Base-by-base conservation (phyloP, 129 eudicot species). In the Helichrysum umbraculigerum region DNA sequence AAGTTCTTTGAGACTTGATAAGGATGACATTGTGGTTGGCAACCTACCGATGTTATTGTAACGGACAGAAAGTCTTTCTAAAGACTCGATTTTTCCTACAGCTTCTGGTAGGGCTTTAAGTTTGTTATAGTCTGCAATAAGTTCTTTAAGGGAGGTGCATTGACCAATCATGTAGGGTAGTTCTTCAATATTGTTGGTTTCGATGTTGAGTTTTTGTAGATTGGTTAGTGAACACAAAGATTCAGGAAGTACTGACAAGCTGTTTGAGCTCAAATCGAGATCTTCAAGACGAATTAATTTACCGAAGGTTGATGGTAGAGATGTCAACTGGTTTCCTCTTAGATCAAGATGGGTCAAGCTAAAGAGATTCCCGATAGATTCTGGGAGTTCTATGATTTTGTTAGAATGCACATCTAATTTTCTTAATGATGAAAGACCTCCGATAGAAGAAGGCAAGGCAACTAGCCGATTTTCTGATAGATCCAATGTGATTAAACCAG, bases 31-130 rank as follows among this genome's bases (percentile, higher is more conserved):
- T 0, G 98, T 90, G 17, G 96, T 93, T 66, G 97, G 98, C 78
- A 93, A 80, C 71, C 86, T 83, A 37, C 83, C 86, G 21, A 93
- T 75, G 74, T 88, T 93, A 35, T 93, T 93, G 70, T 90, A 90
- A 21, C 97, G 90, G 58, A 85, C 88, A 15, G 87, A 78, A 7
- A 90, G 87, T 42, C 76, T 81, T 79, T 93, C 96, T 35, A 93
- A 81, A 1, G 96, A 85, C 62, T 34, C 89, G 19, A 93, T 85
- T 61, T 83, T 78, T 14, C 98, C 96, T 0, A 90, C 80, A 11
- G 96, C 98, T 79, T 93, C 98, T 3, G 98, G 98, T 50, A 93
- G 88, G 54, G 98, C 96, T 78, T 86, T 93, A 60, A 93, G 95
- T 35, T 86, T 87, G 83, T 92, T 92, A 78, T 92, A 92, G 56